Evolutionary conservation across 1,139 yeast genomes (phyloP), one percentile per base, ranked within the genome.

Genomic region (Hemisphaericaspora xylofermentans): DNA sequence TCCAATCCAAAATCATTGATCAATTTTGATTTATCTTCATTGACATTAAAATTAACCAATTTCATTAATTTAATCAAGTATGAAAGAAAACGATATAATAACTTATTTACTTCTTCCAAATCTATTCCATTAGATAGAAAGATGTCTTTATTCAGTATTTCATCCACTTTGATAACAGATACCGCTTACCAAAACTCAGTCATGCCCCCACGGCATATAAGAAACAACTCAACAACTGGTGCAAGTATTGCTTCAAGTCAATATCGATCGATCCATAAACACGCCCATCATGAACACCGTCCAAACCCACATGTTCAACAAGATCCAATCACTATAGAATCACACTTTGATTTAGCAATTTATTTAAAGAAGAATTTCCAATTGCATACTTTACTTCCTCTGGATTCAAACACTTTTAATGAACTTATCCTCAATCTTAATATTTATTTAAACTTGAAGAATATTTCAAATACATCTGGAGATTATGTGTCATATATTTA

Each of bases 21-120:
- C 30, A 76, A 78, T 48, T 66, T 82, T 22, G 88, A 84, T 56
- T 66, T 88, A 39, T 76, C 85, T 21, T 76, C 80, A 10, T 71
- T 83, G 39, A 80, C 91, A 25, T 56, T 78, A 26, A 87, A 83
- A 50, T 66, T 86, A 38, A 78, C 91, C 2, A 58, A 58, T 22
- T 53, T 67, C 12, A 57, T 57, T 26, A 54, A 52, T 38, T 28
- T 52, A 14, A 49, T 59, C 16, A 56, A 56, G 37, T 50, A 51
- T 35, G 63, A 57, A 40, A 44, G 46, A 22, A 52, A 45, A 32
- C 14, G 30, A 16, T 31, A 17, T 12, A 33, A 38, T 33, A 31
- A 22, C 16, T 18, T 35, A 4, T 21, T 18, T 17, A 31, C 27
- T 4, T 9, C 12, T 7, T 14, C 24, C 7, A 14, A 12, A 17